Evolutionary conservation across 2,329 filamentous ascomycete genomes (phyloP).

Genomic region (Trichoderma afroharzianum): DNA sequence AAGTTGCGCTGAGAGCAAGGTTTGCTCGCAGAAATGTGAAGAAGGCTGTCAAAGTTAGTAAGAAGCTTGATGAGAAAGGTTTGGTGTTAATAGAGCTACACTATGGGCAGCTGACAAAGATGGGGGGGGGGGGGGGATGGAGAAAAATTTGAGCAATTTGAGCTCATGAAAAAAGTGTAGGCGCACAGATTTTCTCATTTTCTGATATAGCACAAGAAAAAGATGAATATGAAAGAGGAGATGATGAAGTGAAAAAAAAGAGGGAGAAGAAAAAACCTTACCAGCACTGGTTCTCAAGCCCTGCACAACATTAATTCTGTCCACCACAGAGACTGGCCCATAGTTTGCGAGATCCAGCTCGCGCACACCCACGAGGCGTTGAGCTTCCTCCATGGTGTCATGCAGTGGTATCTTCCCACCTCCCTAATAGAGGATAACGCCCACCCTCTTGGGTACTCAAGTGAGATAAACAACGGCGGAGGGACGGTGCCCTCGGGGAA

Average conservation of each 20-base stretch:
- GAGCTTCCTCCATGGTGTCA: conserved; percentile 15
- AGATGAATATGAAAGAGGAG: neutral
- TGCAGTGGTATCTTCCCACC: conserved; percentile 1
- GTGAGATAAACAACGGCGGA: neutral
- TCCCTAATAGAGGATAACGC: conserved; percentile 12
- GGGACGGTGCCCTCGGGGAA: neutral
- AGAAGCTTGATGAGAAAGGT: neutral
- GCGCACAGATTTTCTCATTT: neutral
- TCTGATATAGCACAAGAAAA: neutral
- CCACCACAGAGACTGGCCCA: conserved; percentile 46
- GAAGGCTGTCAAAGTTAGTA: conserved; percentile 59
- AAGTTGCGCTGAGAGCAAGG: conserved; percentile 56
- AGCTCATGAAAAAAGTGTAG: neutral
- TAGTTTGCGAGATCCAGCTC: conserved; percentile 50
- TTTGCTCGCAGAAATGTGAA: conserved; percentile 80
- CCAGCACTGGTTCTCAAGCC: conserved; percentile 58
- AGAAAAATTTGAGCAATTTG: neutral
- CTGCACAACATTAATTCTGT: conserved; percentile 54
- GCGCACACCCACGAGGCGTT: conserved; percentile 31
- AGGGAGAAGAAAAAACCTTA: conserved; percentile 37
- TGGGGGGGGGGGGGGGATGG: neutral
- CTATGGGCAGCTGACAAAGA: neutral
- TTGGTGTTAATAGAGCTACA: neutral
- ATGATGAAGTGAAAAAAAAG: neutral
- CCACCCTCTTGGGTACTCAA: neutral